A percentile compares a stretch with the other conserved stretches of the same genome.
phyloP scores from a whole-genome alignment of 176 grass and related monocot genomes.

The Raddia guianensis region DNA sequence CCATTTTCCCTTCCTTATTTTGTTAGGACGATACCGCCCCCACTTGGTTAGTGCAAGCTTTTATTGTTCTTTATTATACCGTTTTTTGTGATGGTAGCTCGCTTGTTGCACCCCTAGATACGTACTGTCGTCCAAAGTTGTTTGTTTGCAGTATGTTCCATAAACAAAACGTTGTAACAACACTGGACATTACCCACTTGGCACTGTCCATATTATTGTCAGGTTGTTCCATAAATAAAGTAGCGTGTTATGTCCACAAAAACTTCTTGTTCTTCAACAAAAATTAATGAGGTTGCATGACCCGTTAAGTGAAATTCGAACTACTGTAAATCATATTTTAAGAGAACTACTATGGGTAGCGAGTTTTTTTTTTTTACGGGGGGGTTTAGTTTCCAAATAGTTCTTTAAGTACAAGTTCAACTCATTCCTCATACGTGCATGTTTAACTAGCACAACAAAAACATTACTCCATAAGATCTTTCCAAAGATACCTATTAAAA shows the following conservation, averaged over 20 bases:
- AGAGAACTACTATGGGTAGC: background rate
- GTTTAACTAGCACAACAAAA: background rate
- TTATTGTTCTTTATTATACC: background rate
- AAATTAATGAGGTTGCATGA: too few relatives aligned
- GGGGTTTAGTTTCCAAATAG: background rate
- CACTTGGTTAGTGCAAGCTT: conserved; percentile 34
- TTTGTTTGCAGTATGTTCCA: background rate
- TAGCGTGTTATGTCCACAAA: background rate
- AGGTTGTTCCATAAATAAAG: conserved; percentile 28
- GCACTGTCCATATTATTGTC: conserved; percentile 13
- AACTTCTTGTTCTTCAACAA: background rate
- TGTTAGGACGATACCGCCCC: conserved; percentile 7
- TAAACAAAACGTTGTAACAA: conserved; percentile 9
- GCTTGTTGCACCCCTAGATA: background rate
- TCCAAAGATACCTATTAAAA: background rate
- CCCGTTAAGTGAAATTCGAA: background rate
- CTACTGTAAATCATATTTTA: background rate
- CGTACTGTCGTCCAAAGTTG: background rate
- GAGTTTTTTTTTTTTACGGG: too few relatives aligned
- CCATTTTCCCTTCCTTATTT: background rate
- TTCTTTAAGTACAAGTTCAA: background rate
- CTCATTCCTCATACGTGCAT: background rate
- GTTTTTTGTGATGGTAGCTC: background rate
- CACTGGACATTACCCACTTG: conserved; percentile 6
- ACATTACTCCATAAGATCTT: background rate